Evolutionary conservation across 257 asterid species (phyloP).

Genomic region (Coffea eugenioides): DNA sequence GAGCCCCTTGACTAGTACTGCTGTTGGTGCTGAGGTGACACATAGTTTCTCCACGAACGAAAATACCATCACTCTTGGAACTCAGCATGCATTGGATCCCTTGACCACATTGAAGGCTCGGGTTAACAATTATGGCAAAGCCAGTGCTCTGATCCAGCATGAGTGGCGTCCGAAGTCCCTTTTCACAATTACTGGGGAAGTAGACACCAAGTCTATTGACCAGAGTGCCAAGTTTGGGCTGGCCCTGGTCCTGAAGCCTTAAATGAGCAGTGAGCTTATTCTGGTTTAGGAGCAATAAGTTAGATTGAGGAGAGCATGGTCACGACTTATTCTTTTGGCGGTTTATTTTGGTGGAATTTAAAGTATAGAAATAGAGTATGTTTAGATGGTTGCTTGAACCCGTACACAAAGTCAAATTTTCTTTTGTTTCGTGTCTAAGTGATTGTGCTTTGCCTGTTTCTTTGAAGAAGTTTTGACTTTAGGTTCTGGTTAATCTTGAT

Average conservation of each 20-base stretch:
- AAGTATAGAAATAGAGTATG: conserved; percentile 34
- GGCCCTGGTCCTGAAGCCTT: conserved; percentile 55
- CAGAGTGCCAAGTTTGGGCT: conserved; percentile 51
- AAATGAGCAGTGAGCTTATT: conserved; percentile 1
- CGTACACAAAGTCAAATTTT: conserved; percentile 5
- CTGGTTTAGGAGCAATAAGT: conserved; percentile 18
- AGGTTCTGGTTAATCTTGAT: not conserved
- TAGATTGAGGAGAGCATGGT: conserved; percentile 14
- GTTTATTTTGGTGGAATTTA: conserved; percentile 33
- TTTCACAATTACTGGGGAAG: conserved; percentile 43
- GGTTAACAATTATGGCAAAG: conserved; percentile 48
- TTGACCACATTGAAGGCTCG: conserved; percentile 48
- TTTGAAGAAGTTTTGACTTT: not conserved
- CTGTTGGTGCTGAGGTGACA: conserved; percentile 51
- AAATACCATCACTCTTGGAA: conserved; percentile 47
- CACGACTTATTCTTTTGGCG: conserved; percentile 27
- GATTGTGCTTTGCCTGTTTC: conserved; percentile 13
- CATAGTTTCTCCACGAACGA: conserved; percentile 41
- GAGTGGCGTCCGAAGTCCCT: conserved; percentile 56
- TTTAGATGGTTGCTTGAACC: conserved; percentile 28
- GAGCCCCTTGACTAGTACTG: conserved; percentile 43
- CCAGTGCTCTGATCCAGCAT: conserved; percentile 46
- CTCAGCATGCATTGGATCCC: conserved; percentile 47
- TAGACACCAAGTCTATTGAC: conserved; percentile 47
- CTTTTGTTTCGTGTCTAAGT: not conserved